Conservation (phyloP, 1,284 basidiomycete species). For the Trametes versicolor region DNA sequence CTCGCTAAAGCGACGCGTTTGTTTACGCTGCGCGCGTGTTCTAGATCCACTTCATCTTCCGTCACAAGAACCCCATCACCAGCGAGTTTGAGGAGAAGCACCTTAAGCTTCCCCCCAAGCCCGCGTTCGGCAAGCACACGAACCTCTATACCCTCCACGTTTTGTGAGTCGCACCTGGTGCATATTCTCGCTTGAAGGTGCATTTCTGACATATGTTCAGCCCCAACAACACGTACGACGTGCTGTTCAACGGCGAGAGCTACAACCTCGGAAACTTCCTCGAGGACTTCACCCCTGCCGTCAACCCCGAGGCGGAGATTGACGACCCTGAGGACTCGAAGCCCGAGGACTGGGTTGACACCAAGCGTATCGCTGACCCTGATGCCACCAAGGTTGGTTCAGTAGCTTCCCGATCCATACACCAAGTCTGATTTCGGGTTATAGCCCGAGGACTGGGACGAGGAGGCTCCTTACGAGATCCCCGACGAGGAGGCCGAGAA, state of each 20-base stretch:
- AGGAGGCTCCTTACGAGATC: conserved; percentile 92
- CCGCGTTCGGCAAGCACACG: conserved; percentile 88
- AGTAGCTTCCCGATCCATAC: conserved; percentile 11
- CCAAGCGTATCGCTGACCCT: conserved; percentile 86
- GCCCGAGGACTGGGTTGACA: conserved; percentile 94
- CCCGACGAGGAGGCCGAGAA: conserved; percentile 87
- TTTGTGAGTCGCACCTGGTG: conserved; percentile 62
- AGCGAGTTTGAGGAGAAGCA: conserved; percentile 99
- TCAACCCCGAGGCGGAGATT: conserved; percentile 94
- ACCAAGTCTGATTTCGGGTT: not conserved
- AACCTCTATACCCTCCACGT: conserved; percentile 94
- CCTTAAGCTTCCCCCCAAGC: conserved; percentile 83
- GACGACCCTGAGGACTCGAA: conserved; percentile 93
- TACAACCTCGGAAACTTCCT: conserved; percentile 86
- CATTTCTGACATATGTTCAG: conserved; percentile 49
- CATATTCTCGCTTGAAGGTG: not conserved
- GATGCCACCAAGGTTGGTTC: conserved; percentile 79
- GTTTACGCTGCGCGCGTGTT: conserved; percentile 16
- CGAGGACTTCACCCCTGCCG: conserved; percentile 94
- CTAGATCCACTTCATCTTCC: conserved; percentile 97
- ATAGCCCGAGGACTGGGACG: conserved; percentile 95
- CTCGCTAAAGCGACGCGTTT: conserved; percentile 3
- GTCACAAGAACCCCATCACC: conserved; percentile 91
- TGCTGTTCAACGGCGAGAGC: conserved; percentile 91
- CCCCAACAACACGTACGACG: conserved; percentile 95